Evolutionary conservation across 108 stramenopile species (phyloP), one percentile per base, ranked within the genome.

Genomic region (Cylindrotheca closterium): DNA sequence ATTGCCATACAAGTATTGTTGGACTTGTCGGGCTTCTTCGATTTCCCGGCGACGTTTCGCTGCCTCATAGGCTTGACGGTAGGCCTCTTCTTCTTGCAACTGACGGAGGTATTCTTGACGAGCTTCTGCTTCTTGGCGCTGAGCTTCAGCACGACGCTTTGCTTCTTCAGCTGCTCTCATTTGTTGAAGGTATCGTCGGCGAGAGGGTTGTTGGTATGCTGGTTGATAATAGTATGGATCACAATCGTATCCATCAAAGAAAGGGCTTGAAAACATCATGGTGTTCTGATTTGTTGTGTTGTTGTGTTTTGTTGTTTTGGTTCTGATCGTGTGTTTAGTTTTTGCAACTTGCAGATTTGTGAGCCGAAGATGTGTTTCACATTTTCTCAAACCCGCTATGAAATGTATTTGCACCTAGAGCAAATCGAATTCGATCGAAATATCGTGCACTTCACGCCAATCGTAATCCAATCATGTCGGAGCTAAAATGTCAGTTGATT

Each of bases 101-200:
- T 19, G 58, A 5, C 58, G 19, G 2, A 24, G 23, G 22, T 60
- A 60, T 10, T 60, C 58, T 46, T 60, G 58, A 22, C 42, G 34
- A n/a, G n/a, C n/a, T n/a, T n/a, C n/a, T n/a, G n/a, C n/a, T n/a
- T n/a, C n/a, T 2, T 46, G 58, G 45, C 58, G 58, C 5, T 21
- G 45, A n/a, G n/a, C n/a, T n/a, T n/a, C n/a, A n/a, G n/a, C n/a
- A n/a, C 37, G 37, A 37, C 58, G 58, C 51, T 63, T 49, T 50
- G 49, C 26, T 51, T 63, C 61, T 45, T 63, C 61, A 37, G 51
- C 7, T 26, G 49, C 61, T 25, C 30, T 49, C 48, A 50, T 26
- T n/a, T 49, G 61, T 8, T 24, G 33, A n/a, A n/a, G n/a, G 37
- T 42, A 42, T 10, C 37, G 15, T 10, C 15, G 15, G 37, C 10